A percentile compares a stretch with the other conserved stretches of the same genome.
phyloP scores from a whole-genome alignment of 2,329 filamentous ascomycete genomes.

The Ophiostoma novo-ulmi region DNA sequence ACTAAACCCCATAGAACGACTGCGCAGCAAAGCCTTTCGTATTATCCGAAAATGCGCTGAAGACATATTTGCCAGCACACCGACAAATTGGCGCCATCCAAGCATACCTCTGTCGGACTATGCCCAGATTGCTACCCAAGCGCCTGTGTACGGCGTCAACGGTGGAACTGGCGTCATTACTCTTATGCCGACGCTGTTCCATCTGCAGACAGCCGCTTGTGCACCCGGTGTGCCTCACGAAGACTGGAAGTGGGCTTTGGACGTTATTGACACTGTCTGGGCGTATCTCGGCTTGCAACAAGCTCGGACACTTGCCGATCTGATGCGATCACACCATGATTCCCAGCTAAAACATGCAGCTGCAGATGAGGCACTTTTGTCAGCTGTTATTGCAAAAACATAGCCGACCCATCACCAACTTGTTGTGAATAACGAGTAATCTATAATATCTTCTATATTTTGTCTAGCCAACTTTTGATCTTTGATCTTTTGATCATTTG shows the following conservation, averaged over 20 bases:
- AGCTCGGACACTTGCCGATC: slow-evolving; percentile 42
- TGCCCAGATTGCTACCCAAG: slow-evolving; percentile 34
- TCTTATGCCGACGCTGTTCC: slow-evolving; percentile 45
- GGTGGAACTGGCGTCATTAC: slow-evolving; percentile 46
- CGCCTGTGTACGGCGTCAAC: slow-evolving; percentile 28
- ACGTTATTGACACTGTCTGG: slow-evolving; percentile 46
- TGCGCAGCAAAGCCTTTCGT: slow-evolving; percentile 31
- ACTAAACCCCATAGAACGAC: background rate
- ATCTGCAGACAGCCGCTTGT: slow-evolving; percentile 45
- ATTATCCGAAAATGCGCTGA: slow-evolving; percentile 39
- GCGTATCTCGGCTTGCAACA: slow-evolving; percentile 49
- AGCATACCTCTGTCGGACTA: slow-evolving; percentile 33
- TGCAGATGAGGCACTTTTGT: background rate
- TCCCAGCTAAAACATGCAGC: slow-evolving; percentile 17
- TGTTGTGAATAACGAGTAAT: background rate
- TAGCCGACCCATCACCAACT: background rate
- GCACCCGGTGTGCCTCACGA: slow-evolving; percentile 42
- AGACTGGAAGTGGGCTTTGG: slow-evolving; percentile 44
- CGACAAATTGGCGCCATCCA: slow-evolving; percentile 50
- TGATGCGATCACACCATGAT: slow-evolving; percentile 29
- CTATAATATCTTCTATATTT: background rate
- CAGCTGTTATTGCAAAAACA: background rate
- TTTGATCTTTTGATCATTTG: background rate
- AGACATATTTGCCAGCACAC: slow-evolving; percentile 44
- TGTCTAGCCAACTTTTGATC: background rate